Base-by-base conservation (phyloP, 768 basidiomycete genomes). In the Lactarius akahatsu region DNA sequence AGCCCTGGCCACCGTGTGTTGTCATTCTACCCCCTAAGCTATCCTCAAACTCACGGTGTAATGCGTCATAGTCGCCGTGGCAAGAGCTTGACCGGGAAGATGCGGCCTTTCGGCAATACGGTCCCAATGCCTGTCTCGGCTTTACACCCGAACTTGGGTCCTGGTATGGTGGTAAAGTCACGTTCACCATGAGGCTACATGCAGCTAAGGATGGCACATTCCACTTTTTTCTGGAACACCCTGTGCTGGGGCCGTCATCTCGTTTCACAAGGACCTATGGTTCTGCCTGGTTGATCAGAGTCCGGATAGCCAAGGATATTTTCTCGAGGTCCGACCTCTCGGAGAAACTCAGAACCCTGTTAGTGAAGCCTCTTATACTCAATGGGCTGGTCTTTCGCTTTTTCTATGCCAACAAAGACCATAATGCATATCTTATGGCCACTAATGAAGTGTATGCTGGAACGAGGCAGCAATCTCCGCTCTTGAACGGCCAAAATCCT, bases 141-240 rank as follows among this genome's bases (percentile, higher is more conserved):
- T 76, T 57, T 32, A 43, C 58, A 11, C 68, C 73, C 16, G 72
- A 76, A 23, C 69, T 73, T 34, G 74, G 77, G 5, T 75, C 74
- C 7, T 88, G 85, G 83, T 87, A 85, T 68, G 88, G 86, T 1
- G 89, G 89, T 0, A 82, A 83, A 69, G 79, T 89, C 0, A 77
- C 83, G 4, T 89, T 89, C 69, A 71, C 77, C 0, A 83, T 79
- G 0, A 81, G 74, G 59, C 63, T 82, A 18, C 71, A 76, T 47
- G 47, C 57, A n/a, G 13, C 41, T 8, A 57, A 62, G 30, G 45
- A 13, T 32, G 62, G 63, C 0, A 38, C 52, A 0, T 82, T 80
- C 64, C 76, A 73, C 34, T 69, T 89, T 13, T 67, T 74, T 9
- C 78, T 90, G 8, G 82, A 85, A 23, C 78, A 74, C 3, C 82